Conservation (phyloP, 2,329 filamentous ascomycete species). For the Aspergillus hiratsukae region DNA sequence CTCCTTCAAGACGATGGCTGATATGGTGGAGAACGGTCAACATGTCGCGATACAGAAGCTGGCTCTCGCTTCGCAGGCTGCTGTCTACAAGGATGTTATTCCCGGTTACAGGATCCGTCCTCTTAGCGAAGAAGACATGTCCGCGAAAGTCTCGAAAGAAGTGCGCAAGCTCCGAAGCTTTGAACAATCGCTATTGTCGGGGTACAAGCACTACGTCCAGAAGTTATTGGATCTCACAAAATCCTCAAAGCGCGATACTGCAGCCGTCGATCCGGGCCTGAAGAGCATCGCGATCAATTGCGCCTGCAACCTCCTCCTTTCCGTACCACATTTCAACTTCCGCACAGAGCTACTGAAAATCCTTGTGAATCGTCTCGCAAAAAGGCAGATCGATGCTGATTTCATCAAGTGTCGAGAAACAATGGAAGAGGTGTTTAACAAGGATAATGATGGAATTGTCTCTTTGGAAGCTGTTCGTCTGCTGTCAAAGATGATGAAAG, state of each 20-base stretch:
- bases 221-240: constrained; percentile 67
- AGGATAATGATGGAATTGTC: constrained; percentile 85
- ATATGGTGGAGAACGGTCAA: constrained; percentile 60
- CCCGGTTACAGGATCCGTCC: constrained; percentile 93
- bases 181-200: constrained; percentile 79
- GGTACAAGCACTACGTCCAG: constrained; percentile 81
- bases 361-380: constrained; percentile 75
- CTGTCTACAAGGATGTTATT: constrained; percentile 93
- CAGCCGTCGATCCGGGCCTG: constrained; percentile 42
- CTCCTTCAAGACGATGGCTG: constrained; percentile 71
- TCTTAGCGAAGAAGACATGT: constrained; percentile 66
- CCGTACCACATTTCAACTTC: constrained; percentile 97
- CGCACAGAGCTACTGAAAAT: constrained; percentile 83
- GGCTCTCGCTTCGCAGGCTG: constrained; percentile 76
- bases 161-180: constrained; percentile 76
- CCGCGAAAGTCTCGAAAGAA: constrained; percentile 84
- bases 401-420: constrained; percentile 74
- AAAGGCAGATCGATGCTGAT: constrained; percentile 65
- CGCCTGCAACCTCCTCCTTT: constrained; percentile 71
- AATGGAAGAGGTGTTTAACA: constrained; percentile 73
- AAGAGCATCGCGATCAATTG: constrained; percentile 78
- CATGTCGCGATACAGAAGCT: constrained; percentile 76
- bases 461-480: constrained; percentile 82
- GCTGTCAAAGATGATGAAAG: constrained; percentile 92
- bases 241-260: constrained; percentile 40